Evolutionary conservation across 805 yeast genomes (phyloP).

Genomic region (Lipomyces yamadae): DNA sequence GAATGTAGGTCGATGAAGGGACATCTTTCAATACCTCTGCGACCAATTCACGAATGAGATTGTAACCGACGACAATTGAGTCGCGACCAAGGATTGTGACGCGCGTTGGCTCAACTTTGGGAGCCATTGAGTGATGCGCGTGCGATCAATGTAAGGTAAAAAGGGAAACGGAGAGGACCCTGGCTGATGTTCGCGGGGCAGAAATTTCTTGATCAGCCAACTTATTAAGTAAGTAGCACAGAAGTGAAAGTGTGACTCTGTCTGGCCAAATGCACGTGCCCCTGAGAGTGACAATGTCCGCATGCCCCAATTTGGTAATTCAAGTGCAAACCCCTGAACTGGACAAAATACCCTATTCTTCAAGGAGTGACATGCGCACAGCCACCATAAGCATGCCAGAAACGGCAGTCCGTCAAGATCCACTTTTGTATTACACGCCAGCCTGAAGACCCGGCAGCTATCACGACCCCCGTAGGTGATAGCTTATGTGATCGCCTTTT

Average conservation of each 20-base stretch:
- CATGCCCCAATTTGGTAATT: neutral
- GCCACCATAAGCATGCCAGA: neutral
- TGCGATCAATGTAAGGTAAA: neutral
- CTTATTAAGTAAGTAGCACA: no score
- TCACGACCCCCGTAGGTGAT: no score
- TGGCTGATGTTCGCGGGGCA: neutral
- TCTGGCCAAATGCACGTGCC: neutral
- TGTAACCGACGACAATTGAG: slow-evolving; percentile 87
- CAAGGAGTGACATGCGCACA: neutral
- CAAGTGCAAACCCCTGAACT: neutral
- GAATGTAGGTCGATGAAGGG: slow-evolving; percentile 88
- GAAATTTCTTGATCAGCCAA: neutral
- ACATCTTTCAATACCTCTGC: slow-evolving; percentile 62
- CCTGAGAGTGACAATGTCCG: neutral
- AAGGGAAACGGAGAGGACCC: neutral
- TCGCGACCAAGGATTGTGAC: slow-evolving; percentile 74
- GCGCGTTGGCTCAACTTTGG: slow-evolving; percentile 13
- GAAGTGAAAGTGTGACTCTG: neutral
- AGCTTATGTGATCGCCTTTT: neutral
- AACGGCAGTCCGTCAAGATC: neutral
- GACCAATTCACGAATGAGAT: slow-evolving; percentile 74
- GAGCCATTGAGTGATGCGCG: slow-evolving; percentile 1
- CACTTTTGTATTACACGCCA: neutral
- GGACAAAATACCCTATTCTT: neutral
- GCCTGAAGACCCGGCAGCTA: neutral